Percentiles rank a stretch among this genome's conserved stretches.
Evolutionary conservation across 306 rosid genomes (phyloP).

Genomic region (Potentilla sterilis): DNA sequence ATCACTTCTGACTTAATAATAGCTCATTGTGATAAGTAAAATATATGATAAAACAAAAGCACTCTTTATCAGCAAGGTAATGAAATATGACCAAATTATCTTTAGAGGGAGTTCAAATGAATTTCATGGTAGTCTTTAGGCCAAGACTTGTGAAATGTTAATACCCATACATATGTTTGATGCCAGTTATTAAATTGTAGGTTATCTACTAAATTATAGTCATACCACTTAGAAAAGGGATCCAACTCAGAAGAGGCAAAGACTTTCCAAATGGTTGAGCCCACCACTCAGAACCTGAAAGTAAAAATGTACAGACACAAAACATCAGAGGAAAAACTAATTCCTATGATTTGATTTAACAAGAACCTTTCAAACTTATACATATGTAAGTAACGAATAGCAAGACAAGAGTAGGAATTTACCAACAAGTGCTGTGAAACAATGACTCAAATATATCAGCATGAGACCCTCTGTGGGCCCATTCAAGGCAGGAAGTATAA

Average conservation of each 20-base stretch:
- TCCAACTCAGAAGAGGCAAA: conserved; percentile 71
- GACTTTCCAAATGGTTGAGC: conserved; percentile 68
- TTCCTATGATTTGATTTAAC: conserved; percentile 7
- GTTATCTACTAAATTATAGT: conserved; percentile 4
- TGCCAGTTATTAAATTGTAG: not conserved
- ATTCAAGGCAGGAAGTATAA: conserved; percentile 80
- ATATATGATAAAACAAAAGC: not conserved
- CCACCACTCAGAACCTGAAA: conserved; percentile 95
- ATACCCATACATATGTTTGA: not conserved
- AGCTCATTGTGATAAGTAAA: not conserved
- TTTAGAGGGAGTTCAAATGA: not conserved
- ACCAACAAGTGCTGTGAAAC: conserved; percentile 88
- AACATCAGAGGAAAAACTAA: not conserved
- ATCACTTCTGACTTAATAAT: not conserved
- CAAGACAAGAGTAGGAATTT: conserved; percentile 32
- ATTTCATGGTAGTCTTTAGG: not conserved
- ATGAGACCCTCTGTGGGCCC: conserved; percentile 98
- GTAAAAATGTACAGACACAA: conserved; percentile 1
- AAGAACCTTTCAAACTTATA: not conserved
- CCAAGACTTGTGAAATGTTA: not conserved
- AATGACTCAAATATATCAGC: conserved; percentile 68
- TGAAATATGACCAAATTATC: not conserved
- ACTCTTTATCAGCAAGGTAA: not conserved
- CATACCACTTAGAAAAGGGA: conserved; percentile 67
- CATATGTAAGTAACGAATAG: conserved; percentile 9